Percentiles rank a stretch among this genome's conserved stretches.
Evolutionary conservation across 345 rosid genomes (phyloP).

Genomic region (Brassica rapa): DNA sequence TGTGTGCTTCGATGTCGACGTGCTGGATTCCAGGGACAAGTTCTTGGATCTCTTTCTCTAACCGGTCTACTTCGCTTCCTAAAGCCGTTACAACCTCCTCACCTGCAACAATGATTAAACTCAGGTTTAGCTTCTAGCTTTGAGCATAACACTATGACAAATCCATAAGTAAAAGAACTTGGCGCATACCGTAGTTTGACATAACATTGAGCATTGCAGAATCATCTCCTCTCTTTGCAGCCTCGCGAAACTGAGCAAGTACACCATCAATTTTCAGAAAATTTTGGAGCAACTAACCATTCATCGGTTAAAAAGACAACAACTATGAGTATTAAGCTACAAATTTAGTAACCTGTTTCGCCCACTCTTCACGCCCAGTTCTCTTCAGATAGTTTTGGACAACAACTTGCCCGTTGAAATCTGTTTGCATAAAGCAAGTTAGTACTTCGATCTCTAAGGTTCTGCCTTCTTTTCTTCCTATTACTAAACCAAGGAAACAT

Average conservation of each 20-base stretch:
- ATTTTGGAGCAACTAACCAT: neutral
- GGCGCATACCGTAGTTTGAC: slow-evolving; percentile 73
- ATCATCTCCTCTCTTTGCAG: slow-evolving; percentile 65
- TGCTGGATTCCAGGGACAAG: slow-evolving; percentile 97
- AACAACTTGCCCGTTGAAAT: slow-evolving; percentile 84
- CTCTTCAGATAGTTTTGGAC: slow-evolving; percentile 84
- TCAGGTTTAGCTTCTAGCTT: neutral
- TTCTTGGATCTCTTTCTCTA: slow-evolving; percentile 92
- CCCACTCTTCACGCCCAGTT: slow-evolving; percentile 93
- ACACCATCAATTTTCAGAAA: slow-evolving; percentile 28
- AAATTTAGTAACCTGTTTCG: slow-evolving; percentile 57
- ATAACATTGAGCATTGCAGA: slow-evolving; percentile 68
- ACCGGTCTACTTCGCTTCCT: slow-evolving; percentile 98
- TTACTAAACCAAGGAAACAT: slow-evolving; percentile 6
- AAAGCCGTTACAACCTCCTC: slow-evolving; percentile 98
- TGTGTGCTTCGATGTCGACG: slow-evolving; percentile 97
- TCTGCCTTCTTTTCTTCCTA: neutral
- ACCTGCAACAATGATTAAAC: slow-evolving; percentile 50
- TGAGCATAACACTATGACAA: neutral
- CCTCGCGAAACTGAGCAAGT: slow-evolving; percentile 71
- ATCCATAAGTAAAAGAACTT: slow-evolving; percentile 10
- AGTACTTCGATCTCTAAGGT: neutral
- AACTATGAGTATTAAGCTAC: neutral
- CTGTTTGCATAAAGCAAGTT: slow-evolving; percentile 51
- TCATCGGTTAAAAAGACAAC: neutral